phyloP scores from a whole-genome alignment of 352 stramenopile genomes.

The Globisporangium irregulare region DNA sequence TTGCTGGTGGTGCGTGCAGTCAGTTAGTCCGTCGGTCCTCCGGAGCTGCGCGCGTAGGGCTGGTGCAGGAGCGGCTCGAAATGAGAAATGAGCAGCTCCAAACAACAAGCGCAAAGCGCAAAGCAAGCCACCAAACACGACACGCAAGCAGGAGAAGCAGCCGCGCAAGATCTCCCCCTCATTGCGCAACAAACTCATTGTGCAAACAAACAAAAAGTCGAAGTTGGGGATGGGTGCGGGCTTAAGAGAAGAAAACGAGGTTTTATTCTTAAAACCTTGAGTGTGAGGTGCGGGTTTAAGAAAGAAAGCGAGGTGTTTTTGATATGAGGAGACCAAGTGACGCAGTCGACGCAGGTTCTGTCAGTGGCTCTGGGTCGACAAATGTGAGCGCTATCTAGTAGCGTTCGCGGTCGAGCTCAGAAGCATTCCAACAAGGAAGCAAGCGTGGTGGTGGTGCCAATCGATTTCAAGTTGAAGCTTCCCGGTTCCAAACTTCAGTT shows the following conservation, averaged over 20 bases:
- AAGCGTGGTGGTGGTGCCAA: too few relatives aligned
- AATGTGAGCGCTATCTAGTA: background rate
- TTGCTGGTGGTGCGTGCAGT: background rate
- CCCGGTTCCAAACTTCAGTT: background rate
- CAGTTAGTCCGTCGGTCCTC: background rate
- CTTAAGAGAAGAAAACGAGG: background rate
- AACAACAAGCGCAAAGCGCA: background rate
- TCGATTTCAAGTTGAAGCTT: conserved; percentile 6
- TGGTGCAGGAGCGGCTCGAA: conserved; percentile 7
- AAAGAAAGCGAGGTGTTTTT: background rate
- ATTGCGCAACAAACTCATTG: background rate
- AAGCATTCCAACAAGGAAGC: background rate
- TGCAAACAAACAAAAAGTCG: conserved; percentile 6
- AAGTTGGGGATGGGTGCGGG: background rate
- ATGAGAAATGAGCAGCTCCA: conserved; percentile 4
- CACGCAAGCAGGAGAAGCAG: background rate
- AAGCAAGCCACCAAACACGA: background rate
- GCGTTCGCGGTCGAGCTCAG: background rate
- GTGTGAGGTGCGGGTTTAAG: background rate
- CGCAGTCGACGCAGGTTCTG: conserved; percentile 1
- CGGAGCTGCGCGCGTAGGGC: background rate
- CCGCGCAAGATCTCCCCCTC: conserved; percentile 8
- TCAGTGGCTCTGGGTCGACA: background rate
- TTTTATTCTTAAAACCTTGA: background rate
- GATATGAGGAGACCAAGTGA: background rate